Evolutionary conservation across 1,284 basidiomycete species (phyloP), one percentile per base, ranked within the genome.

Genomic region (Ganoderma lingzhi): DNA sequence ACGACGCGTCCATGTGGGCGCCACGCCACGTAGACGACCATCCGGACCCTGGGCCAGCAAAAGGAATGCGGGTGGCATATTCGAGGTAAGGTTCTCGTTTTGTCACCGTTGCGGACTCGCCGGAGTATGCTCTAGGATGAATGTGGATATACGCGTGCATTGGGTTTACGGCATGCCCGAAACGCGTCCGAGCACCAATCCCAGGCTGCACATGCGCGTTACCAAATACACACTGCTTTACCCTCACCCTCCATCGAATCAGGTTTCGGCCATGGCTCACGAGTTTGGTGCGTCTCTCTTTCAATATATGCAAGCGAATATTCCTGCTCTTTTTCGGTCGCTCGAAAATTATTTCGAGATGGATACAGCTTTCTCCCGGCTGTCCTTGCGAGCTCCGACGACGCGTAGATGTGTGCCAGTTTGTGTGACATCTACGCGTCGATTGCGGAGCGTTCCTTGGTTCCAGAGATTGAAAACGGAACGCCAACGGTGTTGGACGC

Each of bases 1-100:
- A 56, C 15, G 35, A 53, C 63, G 19, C 63, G 53, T 56, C 41
- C 63, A 56, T 64, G 39, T 58, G 63, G 39, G 55, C 55, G 53
- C 28, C 28, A 64, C 51, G 51, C 55, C 63, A 64, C 63, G 63
- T 56, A 64, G 39, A 15, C n/a, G 19, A 42, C 37, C 63, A 8
- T 35, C 14, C 55, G 35, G 19, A 28, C 23, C 53, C 53, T 35
- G 6, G 30, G 30, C 17, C 28, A 56, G 53, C 32, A 19, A 56
- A 56, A 32, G 53, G 30, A 56, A 56, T 17, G 14, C 53, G 30
- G 30, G 32, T 56, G 19, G 53, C 6, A 35, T 19, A 56, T 56
- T 56, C 53, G 28, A 32, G 53, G 30, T 19, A 56, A 56, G 53
- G 53, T 56, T 56, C 4, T 17, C 10, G 15, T 32, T 56, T 56